Evolutionary conservation across 1,284 basidiomycete genomes (phyloP).

Genomic region (Phenoliferia sp.): DNA sequence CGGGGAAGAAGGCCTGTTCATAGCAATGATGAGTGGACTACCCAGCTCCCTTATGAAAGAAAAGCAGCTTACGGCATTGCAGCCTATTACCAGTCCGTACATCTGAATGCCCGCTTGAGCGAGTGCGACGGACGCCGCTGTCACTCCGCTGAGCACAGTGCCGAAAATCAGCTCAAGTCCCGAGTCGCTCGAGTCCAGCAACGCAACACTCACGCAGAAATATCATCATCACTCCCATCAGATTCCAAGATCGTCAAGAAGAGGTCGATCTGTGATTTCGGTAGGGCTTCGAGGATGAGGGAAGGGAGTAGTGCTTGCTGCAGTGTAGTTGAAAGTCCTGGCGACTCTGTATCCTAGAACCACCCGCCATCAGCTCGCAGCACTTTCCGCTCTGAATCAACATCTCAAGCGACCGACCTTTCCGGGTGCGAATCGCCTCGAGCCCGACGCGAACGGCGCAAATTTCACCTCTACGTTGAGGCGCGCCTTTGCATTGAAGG

Average conservation of each 20-base stretch:
- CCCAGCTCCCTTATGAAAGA: not conserved
- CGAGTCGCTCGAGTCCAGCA: not conserved
- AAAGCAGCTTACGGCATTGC: constrained; percentile 59
- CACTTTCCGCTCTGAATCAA: too few relatives aligned
- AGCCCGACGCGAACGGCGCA: constrained; percentile 77
- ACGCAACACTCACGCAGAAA: constrained; percentile 52
- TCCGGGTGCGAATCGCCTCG: constrained; percentile 68
- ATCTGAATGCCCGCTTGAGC: constrained; percentile 85
- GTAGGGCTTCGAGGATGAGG: constrained; percentile 79
- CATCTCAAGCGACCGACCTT: constrained; percentile 56
- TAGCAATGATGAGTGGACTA: not conserved
- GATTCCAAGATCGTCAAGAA: constrained; percentile 87
- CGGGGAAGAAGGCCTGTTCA: constrained; percentile 14
- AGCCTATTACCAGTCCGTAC: constrained; percentile 73
- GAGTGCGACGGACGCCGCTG: constrained; percentile 84
- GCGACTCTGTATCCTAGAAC: constrained; percentile 86
- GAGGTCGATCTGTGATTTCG: constrained; percentile 89
- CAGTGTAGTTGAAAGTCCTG: constrained; percentile 72
- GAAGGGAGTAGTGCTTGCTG: constrained; percentile 82
- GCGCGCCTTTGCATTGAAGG: constrained; percentile 77
- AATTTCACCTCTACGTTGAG: constrained; percentile 96
- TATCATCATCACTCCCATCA: constrained; percentile 76
- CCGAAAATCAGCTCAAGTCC: constrained; percentile 19
- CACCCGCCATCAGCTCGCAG: too few relatives aligned
- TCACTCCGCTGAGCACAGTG: constrained; percentile 51